Percentiles rank a stretch among this genome's conserved stretches.
Conservation (phyloP, 2,329 filamentous ascomycete species). For the Colletotrichum nymphaeae region DNA sequence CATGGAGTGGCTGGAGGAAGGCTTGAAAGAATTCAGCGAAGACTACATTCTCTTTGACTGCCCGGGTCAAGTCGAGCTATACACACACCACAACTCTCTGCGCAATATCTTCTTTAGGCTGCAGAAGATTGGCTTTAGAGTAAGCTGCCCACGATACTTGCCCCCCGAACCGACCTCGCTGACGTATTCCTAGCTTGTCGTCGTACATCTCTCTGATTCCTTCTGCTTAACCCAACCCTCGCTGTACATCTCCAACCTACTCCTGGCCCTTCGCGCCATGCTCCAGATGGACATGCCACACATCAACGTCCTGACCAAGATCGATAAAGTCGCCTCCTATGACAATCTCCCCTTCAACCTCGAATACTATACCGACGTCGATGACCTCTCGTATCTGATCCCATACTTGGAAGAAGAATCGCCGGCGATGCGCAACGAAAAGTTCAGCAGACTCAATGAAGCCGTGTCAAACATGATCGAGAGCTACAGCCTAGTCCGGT, state of each 20-base stretch:
- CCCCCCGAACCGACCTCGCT: neutral
- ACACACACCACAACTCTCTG: constrained; percentile 92
- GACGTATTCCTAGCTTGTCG: constrained; percentile 75
- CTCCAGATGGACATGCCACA: constrained; percentile 97
- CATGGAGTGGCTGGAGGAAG: constrained; percentile 89
- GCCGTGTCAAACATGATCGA: constrained; percentile 90
- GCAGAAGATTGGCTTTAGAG: constrained; percentile 92
- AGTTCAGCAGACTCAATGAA: constrained; percentile 86
- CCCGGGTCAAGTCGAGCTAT: constrained; percentile 95
- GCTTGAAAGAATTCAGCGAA: constrained; percentile 82
- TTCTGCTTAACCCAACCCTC: constrained; percentile 94
- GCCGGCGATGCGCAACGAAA: constrained; percentile 74
- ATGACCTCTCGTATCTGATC: constrained; percentile 87
- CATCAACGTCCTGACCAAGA: constrained; percentile 96
- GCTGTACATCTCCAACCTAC: constrained; percentile 92
- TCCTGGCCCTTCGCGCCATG: constrained; percentile 95
- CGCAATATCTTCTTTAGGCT: constrained; percentile 92
- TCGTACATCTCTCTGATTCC: constrained; percentile 92
- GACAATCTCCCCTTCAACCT: constrained; percentile 92
- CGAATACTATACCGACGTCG: constrained; percentile 97
- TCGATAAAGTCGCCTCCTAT: constrained; percentile 91
- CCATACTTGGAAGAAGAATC: constrained; percentile 85
- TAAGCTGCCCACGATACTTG: constrained; percentile 58
- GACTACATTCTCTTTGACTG: constrained; percentile 97
- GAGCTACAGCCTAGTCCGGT: constrained; percentile 88